phyloP scores from a whole-genome alignment of 2,329 filamentous ascomycete species.

The Cordyceps fumosorosea region DNA sequence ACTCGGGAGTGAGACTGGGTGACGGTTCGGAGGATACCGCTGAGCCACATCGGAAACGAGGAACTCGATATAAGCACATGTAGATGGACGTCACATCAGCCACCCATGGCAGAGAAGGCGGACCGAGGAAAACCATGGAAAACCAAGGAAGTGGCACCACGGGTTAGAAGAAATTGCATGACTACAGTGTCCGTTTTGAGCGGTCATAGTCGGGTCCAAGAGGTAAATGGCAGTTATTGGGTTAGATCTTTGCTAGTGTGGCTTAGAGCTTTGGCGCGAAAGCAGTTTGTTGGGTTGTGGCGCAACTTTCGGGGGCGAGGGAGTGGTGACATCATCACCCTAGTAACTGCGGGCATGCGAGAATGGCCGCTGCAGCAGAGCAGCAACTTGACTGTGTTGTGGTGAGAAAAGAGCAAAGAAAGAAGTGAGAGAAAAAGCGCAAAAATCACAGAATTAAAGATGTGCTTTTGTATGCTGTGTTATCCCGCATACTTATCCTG shows the following conservation, averaged over 20 bases:
- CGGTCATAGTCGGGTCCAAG: slow-evolving; percentile 4
- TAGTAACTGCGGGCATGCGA: slow-evolving; percentile 13
- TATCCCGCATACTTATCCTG: not conserved
- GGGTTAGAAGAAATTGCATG: no score
- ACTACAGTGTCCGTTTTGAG: not conserved
- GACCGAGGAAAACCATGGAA: no score
- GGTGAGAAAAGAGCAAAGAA: not conserved
- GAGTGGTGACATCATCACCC: slow-evolving; percentile 29
- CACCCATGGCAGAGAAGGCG: no score
- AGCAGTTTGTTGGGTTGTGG: not conserved
- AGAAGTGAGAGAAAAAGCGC: not conserved
- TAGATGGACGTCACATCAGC: no score
- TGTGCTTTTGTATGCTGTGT: no score
- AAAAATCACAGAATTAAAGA: not conserved
- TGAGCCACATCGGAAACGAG: no score
- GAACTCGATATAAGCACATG: no score
- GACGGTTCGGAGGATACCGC: no score
- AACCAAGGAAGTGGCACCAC: no score
- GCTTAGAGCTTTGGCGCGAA: not conserved
- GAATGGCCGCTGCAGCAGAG: not conserved
- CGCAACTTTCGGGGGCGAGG: not conserved
- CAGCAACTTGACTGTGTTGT: not conserved
- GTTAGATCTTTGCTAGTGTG: not conserved
- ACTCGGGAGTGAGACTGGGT: no score
- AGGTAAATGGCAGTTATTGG: no score